A percentile compares a stretch with the other conserved stretches of the same genome.
Evolutionary conservation across 768 basidiomycete genomes (phyloP).

Genomic region (Suillus decipiens): DNA sequence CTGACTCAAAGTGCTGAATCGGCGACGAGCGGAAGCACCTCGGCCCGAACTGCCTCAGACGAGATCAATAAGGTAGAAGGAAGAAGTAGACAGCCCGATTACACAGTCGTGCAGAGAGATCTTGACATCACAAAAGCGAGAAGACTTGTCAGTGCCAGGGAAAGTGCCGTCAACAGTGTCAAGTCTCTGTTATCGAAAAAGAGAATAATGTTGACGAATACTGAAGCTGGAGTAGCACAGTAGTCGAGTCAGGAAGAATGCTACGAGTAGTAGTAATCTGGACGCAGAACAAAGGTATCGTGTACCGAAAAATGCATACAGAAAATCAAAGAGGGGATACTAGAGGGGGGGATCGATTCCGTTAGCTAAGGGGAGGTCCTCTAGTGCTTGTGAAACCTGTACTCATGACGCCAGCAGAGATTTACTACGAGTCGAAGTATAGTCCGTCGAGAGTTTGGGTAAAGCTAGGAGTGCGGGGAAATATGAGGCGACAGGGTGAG

Average conservation of each 20-base stretch:
- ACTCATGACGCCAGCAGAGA: too few species aligned
- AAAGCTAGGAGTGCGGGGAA: neutral
- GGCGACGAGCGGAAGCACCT: neutral
- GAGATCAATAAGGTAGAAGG: neutral
- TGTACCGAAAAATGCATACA: neutral
- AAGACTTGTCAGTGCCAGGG: slow-evolving; percentile 67
- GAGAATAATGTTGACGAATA: neutral
- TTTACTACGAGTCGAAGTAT: neutral
- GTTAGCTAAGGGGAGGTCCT: neutral
- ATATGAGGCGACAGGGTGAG: neutral
- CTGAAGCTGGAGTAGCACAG: neutral
- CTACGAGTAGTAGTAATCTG: neutral
- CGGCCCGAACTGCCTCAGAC: neutral
- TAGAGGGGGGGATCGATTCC: neutral
- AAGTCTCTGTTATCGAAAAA: slow-evolving; percentile 54
- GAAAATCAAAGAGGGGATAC: neutral
- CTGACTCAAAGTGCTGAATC: slow-evolving; percentile 3
- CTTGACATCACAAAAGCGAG: slow-evolving; percentile 63
- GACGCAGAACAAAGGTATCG: neutral
- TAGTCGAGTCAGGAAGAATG: neutral
- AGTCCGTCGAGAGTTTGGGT: neutral
- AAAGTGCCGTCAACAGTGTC: slow-evolving; percentile 65
- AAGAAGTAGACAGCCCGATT: slow-evolving; percentile 43
- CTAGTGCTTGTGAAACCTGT: neutral
- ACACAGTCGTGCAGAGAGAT: slow-evolving; percentile 39